Evolutionary conservation across 371 early-diverging fungal species (phyloP).

Genomic region (Syncephalastrum contaminatum): DNA sequence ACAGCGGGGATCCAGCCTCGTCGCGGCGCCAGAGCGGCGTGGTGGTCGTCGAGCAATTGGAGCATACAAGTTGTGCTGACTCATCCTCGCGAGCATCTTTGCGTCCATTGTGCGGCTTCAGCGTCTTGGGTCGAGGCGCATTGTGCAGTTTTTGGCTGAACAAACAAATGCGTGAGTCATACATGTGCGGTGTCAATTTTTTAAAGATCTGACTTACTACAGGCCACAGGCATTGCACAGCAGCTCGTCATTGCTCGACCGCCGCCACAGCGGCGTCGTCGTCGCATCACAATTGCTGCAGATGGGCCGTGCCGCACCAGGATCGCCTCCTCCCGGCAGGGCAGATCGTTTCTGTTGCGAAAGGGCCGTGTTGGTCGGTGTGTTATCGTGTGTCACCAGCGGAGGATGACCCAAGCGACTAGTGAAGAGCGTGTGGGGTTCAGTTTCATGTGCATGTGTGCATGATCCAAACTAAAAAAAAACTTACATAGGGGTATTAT

Average conservation of each 20-base stretch:
- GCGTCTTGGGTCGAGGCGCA: conserved; percentile 60
- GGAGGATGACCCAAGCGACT: too few relatives aligned
- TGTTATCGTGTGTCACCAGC: too few relatives aligned
- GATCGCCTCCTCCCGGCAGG: too few relatives aligned
- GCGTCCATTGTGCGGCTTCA: conserved; percentile 33
- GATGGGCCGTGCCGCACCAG: conserved; percentile 23
- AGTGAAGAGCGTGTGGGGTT: too few relatives aligned
- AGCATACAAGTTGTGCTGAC: conserved; percentile 61
- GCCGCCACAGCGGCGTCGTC: conserved; percentile 94
- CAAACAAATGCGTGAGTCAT: conserved; percentile 77
- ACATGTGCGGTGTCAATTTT: conserved; percentile 9
- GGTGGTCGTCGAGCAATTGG: conserved; percentile 83
- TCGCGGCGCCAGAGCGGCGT: conserved; percentile 97
- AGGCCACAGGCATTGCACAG: conserved; percentile 93
- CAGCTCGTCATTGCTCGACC: conserved; percentile 74
- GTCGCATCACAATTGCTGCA: conserved; percentile 91
- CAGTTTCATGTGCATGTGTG: too few relatives aligned
- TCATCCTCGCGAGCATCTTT: conserved; percentile 41
- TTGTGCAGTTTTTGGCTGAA: conserved; percentile 70
- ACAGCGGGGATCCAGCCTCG: conserved; percentile 78
- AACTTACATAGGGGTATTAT: conserved; percentile 8
- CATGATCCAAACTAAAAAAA: too few relatives aligned
- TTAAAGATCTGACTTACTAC: conserved; percentile 11
- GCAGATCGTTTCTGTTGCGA: too few relatives aligned
- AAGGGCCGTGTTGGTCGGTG: too few relatives aligned